Conservation (phyloP, 2,329 filamentous ascomycete genomes). For the Arthrobotrys sinensis region DNA sequence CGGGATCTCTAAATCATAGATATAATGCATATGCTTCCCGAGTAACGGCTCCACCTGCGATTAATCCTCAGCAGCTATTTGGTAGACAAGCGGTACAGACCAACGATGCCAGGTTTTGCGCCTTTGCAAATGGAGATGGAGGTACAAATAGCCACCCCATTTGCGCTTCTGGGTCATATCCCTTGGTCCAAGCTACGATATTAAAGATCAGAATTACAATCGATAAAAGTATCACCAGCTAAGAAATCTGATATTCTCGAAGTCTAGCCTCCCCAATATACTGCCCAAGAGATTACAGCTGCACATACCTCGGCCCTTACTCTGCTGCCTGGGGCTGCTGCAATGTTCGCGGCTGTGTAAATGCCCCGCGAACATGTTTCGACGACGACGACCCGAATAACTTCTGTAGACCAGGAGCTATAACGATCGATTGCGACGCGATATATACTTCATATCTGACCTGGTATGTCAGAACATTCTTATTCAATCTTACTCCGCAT, state of each 20-base stretch:
- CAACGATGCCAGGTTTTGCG: conserved; percentile 36
- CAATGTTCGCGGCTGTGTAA: conserved; percentile 18
- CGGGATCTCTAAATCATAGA: conserved; percentile 6
- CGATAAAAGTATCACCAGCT: conserved; percentile 1
- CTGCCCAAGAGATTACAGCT: conserved; percentile 40
- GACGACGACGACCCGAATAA: conserved; percentile 11
- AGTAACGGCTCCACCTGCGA: conserved; percentile 29
- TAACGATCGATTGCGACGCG: conserved; percentile 26
- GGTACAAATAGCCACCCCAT: conserved; percentile 20
- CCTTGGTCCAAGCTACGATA: too few relatives aligned
- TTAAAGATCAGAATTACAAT: too few relatives aligned
- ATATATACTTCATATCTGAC: conserved; percentile 29
- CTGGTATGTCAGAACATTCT: conserved; percentile 15
- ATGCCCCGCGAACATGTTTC: conserved; percentile 39
- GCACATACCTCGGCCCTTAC: conserved; percentile 22
- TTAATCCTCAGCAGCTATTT: conserved; percentile 31
- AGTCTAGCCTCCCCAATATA: conserved; percentile 51
- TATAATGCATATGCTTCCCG: conserved; percentile 35
- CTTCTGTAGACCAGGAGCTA: neutral
- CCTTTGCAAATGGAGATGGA: conserved; percentile 44
- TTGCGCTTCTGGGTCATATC: neutral
- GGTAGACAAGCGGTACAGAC: conserved; percentile 12
- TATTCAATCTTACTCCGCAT: neutral
- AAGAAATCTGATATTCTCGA: conserved; percentile 10
- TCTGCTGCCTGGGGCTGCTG: conserved; percentile 49